Evolutionary conservation across 2,329 filamentous ascomycete species (phyloP), one percentile per base, ranked within the genome.

Genomic region (Immersiporthe knoxdaviesiana): DNA sequence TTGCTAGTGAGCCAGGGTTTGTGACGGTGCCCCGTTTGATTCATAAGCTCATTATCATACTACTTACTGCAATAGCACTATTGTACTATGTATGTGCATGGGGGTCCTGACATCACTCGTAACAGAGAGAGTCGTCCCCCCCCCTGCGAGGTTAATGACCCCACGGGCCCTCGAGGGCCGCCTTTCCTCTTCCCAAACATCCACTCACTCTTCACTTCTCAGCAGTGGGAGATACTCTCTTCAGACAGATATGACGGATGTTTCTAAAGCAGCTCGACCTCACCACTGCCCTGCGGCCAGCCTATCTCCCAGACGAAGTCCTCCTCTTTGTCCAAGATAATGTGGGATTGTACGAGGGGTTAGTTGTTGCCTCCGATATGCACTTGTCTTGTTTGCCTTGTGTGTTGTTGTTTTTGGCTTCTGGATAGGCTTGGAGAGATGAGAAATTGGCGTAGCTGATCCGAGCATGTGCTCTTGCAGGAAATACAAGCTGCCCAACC

Each of bases 301-400:
- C 91, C 71, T 91, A 97, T 79, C 88, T 97, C 74, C 92, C 93
- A 77, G 96, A 97, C 85, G 96, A 99, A 87, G 92, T 93, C 74
- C 85, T 98, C 67, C 87, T 99, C 70, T 98, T 97, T 82, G 95
- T 99, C 69, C 95, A 98, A 83, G 94, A 98, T 85, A 94, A 93
- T 79, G 94, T 99, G 76, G 96, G 96, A 74, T 85, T 99, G 72
- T 99, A 99, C 83, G 93, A 98, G 86, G 96, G 96, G 94, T 97
- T 86, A 82, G 90, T 83, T 56, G 12, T 32, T 30, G 27, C 12
- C 52, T 54, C 50, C 73, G 62, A 73, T 61, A 73, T 65, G 65
- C 50, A 72, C 72, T 72, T 68, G 65, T n/a, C 21, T 10, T 21
- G 4, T 47, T n/a, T 11, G 21, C 21, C 44, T 2, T n/a, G 21